Evolutionary conservation across 2,329 filamentous ascomycete genomes (phyloP).

Genomic region (Neonectria ditissima): DNA sequence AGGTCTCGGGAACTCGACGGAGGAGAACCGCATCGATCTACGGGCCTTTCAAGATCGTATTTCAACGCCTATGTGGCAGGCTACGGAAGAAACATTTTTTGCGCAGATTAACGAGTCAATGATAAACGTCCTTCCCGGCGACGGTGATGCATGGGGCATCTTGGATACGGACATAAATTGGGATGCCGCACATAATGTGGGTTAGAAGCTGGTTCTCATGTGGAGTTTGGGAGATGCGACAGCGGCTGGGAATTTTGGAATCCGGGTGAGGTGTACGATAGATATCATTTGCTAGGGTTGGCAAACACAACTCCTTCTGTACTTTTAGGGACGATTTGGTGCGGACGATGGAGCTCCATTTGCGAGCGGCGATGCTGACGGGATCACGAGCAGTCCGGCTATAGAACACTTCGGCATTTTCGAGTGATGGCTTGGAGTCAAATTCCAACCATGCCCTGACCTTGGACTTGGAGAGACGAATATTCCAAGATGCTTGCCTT

Average conservation of each 20-base stretch:
- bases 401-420: not conserved
- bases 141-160: conserved; percentile 46
- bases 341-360: not conserved
- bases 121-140: conserved; percentile 38
- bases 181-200: conserved; percentile 26
- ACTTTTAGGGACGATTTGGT: conserved; percentile 12
- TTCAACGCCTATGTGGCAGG: conserved; percentile 47
- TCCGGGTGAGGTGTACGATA: conserved; percentile 34
- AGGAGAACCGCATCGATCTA: conserved; percentile 52
- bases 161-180: conserved; percentile 45
- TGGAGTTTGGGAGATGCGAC: conserved; percentile 1
- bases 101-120: conserved; percentile 46
- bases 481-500: not conserved
- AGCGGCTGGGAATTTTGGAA: conserved; percentile 16
- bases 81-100: conserved; percentile 47
- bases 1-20: conserved; percentile 51
- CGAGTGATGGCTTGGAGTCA: not conserved
- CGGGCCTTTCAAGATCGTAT: conserved; percentile 50
- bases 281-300: conserved; percentile 29
- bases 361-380: not conserved
- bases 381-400: not conserved
- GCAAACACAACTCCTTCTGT: conserved; percentile 24
- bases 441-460: not conserved
- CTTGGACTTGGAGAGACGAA: too few species aligned
- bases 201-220: conserved; percentile 10